Base-by-base conservation (phyloP, 306 rosid species). In the Gynostemma pentaphyllum region DNA sequence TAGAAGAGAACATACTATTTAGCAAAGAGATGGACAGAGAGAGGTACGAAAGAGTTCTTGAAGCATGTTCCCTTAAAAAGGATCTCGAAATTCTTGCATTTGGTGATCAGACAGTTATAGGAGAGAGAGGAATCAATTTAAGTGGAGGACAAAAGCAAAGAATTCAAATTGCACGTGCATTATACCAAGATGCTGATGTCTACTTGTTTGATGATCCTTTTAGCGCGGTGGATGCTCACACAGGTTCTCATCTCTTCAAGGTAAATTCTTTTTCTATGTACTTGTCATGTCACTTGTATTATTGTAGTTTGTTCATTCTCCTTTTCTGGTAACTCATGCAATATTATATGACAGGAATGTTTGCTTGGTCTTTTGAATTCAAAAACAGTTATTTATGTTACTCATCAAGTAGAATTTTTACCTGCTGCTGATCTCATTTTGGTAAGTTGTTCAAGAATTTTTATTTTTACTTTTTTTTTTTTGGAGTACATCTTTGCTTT, bases 101-200 rank as follows among this genome's bases (percentile, higher is more conserved):
- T 26, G 95, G 96, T 24, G 96, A 89, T 76, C 95, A 89, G 30
- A 89, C 96, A 1, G 73, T 89, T 44, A 81, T 89, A 27, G 95
- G 96, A 59, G 96, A 89, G 77, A 76, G 86, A 62, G 96, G 96
- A 54, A 89, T 89, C 72, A 89, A 83, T 78, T 75, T 89, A 83
- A 89, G 96, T 63, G 95, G 95, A 2, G 96, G 96, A 36, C 96
- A 86, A 78, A 86, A 86, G 73, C 95, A 89, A 72, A 83, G 96
- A 70, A 76, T 89, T 26, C 95, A 89, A 70, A 89, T 89, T 30
- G 96, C 95, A 0, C 88, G 96, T 27, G 86, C 95, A 15, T 55
- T 89, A 47, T 89, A 89, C 69, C 95, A 83, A 76, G 95, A 83
- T 52, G 82, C 85, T 64, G 96, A 89, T 68, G 80, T 89, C 55